phyloP scores from a whole-genome alignment of 2,329 filamentous ascomycete species.

The Whalleya microplaca region DNA sequence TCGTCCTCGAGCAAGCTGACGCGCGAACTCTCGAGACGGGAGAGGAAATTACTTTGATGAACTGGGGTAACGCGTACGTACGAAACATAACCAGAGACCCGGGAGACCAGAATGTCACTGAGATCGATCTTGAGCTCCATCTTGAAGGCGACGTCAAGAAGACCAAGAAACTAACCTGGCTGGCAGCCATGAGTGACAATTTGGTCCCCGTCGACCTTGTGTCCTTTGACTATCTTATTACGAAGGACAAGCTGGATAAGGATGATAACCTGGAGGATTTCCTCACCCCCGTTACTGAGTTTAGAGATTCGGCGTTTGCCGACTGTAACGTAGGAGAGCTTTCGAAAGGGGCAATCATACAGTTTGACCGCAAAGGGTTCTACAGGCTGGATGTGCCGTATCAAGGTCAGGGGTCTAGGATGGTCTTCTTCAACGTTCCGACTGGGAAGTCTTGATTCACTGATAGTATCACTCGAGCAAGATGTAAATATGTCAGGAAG shows the following conservation, averaged over 20 bases:
- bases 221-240: too few relatives aligned
- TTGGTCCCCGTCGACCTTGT: too few relatives aligned
- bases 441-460: too few relatives aligned
- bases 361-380: constrained; percentile 15
- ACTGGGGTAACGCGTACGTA: constrained; percentile 86
- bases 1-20: constrained; percentile 83
- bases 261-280: constrained; percentile 82
- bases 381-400: constrained; percentile 11
- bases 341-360: constrained; percentile 1
- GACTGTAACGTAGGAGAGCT: constrained; percentile 12
- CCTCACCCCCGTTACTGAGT: constrained; percentile 70
- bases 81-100: too few relatives aligned
- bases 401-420: constrained; percentile 2
- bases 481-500: too few relatives aligned
- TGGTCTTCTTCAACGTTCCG: constrained; percentile 13
- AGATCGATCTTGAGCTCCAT: constrained; percentile 83
- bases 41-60: constrained; percentile 92
- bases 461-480: too few relatives aligned
- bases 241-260: constrained; percentile 81
- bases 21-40: constrained; percentile 75
- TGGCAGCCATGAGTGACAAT: constrained; percentile 71
- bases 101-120: too few relatives aligned
- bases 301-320: constrained; percentile 1
- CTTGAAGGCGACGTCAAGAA: constrained; percentile 89
- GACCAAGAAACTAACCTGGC: constrained; percentile 91